These are phyloP conservation scores for Oryza coarctata DNA, from an alignment of 176 grass and related monocot genomes.

Conservation along the genomic window DNA sequence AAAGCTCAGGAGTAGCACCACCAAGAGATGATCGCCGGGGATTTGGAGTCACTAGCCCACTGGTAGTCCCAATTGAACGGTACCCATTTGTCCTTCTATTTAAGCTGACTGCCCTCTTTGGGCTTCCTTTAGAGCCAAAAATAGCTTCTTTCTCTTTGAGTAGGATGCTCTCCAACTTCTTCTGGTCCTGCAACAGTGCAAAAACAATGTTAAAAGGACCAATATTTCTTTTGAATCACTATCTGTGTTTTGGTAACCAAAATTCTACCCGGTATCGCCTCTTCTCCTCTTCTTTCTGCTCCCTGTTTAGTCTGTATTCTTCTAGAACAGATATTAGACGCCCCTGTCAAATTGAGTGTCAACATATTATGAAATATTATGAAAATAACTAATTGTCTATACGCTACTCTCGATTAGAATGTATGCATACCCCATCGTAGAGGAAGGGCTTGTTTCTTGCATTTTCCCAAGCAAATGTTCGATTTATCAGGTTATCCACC, in stretches of 20 bases:
- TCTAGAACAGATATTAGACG: constrained; percentile 86
- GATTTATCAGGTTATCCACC: constrained; percentile 79
- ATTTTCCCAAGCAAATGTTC: constrained; percentile 90
- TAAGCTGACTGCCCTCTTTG: constrained; percentile 62
- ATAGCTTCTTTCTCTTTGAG: constrained; percentile 72
- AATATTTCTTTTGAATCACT: background rate
- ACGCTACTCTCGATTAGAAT: constrained; percentile 4
- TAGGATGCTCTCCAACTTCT: constrained; percentile 85
- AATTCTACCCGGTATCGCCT: constrained; percentile 60
- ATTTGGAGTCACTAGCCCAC: constrained; percentile 82
- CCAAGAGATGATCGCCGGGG: constrained; percentile 63
- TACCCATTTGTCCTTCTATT: constrained; percentile 69
- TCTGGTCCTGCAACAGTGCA: constrained; percentile 68
- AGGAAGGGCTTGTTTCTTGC: constrained; percentile 77
- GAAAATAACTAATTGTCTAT: background rate
- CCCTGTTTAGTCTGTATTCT: constrained; percentile 79
- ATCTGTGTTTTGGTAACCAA: constrained; percentile 17
- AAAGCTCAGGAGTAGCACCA: constrained; percentile 75
- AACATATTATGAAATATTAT: background rate
- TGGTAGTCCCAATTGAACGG: constrained; percentile 45
- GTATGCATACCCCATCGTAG: constrained; percentile 81
- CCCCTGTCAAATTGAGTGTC: constrained; percentile 44
- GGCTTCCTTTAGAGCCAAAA: constrained; percentile 67
- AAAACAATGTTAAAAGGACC: background rate
- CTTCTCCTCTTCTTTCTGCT: constrained; percentile 80